These are phyloP conservation scores for Anthoceros angustus DNA, from an alignment of 225 moss, liverwort and hornwort genomes.

Conservation along the genomic window DNA sequence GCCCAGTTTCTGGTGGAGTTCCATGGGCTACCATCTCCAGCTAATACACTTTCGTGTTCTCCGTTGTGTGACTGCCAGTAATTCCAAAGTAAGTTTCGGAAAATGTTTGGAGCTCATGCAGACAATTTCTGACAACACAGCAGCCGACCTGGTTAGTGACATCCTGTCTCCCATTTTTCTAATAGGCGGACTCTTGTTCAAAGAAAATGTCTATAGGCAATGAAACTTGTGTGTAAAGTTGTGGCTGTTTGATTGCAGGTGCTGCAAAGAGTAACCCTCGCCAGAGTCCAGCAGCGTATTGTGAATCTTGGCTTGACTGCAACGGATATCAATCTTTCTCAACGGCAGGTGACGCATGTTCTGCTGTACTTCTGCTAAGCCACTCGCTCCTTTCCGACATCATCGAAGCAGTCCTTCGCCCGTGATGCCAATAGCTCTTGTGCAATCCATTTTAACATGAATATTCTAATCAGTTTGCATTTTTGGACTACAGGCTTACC, in stretches of 20 bases:
- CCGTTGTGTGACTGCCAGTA: not conserved
- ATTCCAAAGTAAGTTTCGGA: not conserved
- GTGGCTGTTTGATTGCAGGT: not conserved
- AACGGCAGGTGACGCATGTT: not conserved
- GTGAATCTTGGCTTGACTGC: not conserved
- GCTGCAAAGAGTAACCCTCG: not conserved
- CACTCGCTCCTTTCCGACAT: not conserved
- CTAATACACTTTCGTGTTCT: not conserved
- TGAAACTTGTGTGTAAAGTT: not conserved
- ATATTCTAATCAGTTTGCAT: too few species aligned
- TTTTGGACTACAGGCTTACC: not conserved
- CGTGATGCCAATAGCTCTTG: not conserved
- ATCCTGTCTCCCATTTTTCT: not conserved
- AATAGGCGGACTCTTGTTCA: not conserved
- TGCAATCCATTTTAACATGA: not conserved
- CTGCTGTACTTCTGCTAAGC: not conserved
- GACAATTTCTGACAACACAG: constrained; percentile 3
- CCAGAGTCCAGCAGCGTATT: not conserved
- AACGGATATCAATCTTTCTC: not conserved
- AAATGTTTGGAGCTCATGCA: constrained; percentile 3
- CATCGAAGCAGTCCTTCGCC: not conserved
- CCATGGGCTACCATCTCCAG: too few species aligned
- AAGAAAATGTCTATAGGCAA: not conserved
- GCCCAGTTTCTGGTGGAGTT: not conserved
- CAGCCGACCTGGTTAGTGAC: not conserved